Conservation (phyloP, 371 early-diverging fungal species). For the Mucor mucedo region DNA sequence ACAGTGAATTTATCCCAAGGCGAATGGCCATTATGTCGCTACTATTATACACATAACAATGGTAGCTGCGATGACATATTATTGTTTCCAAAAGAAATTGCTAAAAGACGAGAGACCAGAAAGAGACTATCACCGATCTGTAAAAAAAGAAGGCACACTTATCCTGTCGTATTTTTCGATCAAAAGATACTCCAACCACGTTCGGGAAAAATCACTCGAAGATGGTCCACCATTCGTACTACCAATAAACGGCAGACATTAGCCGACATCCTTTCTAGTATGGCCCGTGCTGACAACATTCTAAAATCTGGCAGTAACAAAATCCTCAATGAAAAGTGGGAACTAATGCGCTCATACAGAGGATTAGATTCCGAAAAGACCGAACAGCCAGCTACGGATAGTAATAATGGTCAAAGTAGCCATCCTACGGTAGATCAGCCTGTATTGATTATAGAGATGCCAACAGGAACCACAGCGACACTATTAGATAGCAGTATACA, state of each 20-base stretch:
- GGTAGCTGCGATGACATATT: constrained; percentile 24
- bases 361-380: constrained; percentile 4
- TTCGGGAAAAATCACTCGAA: neutral
- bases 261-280: constrained; percentile 4
- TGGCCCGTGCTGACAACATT: constrained; percentile 6
- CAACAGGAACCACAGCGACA: neutral
- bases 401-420: neutral
- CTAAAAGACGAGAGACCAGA: neutral
- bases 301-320: neutral
- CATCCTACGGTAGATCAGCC: neutral
- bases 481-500: neutral
- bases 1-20: constrained; percentile 3
- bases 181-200: neutral
- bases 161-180: neutral
- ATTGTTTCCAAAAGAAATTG: neutral
- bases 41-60: constrained; percentile 25
- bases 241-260: constrained; percentile 17
- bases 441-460: neutral
- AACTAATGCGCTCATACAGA: constrained; percentile 4
- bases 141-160: neutral
- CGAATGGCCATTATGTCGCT: constrained; percentile 15
- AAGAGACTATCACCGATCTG: neutral
- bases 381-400: neutral
- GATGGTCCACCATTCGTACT: neutral
- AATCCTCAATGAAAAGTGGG: constrained; percentile 9